Conservation (phyloP, 345 rosid species). For the Eucalyptus marginata region DNA sequence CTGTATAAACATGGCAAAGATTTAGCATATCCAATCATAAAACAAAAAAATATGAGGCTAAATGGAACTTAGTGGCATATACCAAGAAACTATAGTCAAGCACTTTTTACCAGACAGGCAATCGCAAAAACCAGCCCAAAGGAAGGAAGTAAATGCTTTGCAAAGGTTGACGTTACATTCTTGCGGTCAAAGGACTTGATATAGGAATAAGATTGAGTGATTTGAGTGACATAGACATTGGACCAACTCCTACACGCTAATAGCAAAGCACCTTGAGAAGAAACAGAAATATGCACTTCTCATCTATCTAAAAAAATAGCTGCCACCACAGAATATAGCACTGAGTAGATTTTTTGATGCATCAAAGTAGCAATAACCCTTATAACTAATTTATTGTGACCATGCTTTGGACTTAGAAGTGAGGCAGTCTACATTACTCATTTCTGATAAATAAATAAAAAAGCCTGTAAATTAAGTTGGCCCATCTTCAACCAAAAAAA, state of each 20-base stretch:
- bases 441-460: not conserved
- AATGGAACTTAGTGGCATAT: not conserved
- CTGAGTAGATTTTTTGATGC: not conserved
- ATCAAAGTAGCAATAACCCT: not conserved
- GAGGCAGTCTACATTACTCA: not conserved
- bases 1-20: not conserved
- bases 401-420: not conserved
- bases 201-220: not conserved
- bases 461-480: not conserved
- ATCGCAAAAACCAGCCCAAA: not conserved
- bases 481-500: not conserved
- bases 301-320: not conserved
- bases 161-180: not conserved
- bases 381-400: not conserved
- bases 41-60: not conserved
- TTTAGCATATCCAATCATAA: not conserved
- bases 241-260: not conserved
- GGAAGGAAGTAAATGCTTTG: not conserved
- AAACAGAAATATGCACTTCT: not conserved
- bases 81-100: not conserved
- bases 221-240: not conserved
- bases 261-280: not conserved
- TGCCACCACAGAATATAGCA: not conserved
- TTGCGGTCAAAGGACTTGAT: not conserved
- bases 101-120: not conserved